A percentile compares a stretch with the other conserved stretches of the same genome.
phyloP scores from a whole-genome alignment of 805 yeast genomes.

The Pichia nanzhaoensis region DNA sequence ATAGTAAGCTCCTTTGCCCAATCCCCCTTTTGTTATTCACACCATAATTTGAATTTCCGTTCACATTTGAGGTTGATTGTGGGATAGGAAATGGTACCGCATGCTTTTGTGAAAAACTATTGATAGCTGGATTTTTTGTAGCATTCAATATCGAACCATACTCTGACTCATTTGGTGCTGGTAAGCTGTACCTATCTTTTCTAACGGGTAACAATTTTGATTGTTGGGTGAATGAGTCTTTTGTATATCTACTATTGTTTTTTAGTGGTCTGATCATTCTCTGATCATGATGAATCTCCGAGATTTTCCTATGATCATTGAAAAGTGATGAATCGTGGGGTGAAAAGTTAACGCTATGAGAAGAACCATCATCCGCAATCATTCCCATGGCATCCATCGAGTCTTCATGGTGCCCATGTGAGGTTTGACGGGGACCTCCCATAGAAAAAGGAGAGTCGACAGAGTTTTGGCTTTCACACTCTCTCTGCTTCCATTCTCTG shows the following conservation, averaged over 20 bases:
- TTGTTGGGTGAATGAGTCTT: slow-evolving; percentile 7
- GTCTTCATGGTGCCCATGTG: slow-evolving; percentile 1
- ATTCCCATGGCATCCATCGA: slow-evolving; percentile 14
- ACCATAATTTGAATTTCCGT: no score
- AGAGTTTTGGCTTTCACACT: neutral
- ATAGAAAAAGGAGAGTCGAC: neutral
- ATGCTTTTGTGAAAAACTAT: no score
- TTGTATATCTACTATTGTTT: neutral
- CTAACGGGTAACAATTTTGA: slow-evolving; percentile 3
- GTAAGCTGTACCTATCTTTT: slow-evolving; percentile 6
- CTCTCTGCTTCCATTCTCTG: no score
- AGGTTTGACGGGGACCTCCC: neutral
- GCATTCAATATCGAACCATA: slow-evolving; percentile 1
- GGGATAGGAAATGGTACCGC: no score
- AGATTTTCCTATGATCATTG: slow-evolving; percentile 8
- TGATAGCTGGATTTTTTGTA: no score
- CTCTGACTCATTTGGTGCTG: neutral
- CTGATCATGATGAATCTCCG: slow-evolving; percentile 6
- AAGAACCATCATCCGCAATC: slow-evolving; percentile 5
- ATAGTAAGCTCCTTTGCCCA: slow-evolving; percentile 4
- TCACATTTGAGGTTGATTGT: no score
- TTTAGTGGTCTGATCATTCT: slow-evolving; percentile 6
- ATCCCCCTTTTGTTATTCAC: neutral
- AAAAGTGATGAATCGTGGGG: neutral
- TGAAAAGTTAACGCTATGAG: neutral